Evolutionary conservation across 805 yeast genomes (phyloP).

Genomic region (Lipomyces orientalis): DNA sequence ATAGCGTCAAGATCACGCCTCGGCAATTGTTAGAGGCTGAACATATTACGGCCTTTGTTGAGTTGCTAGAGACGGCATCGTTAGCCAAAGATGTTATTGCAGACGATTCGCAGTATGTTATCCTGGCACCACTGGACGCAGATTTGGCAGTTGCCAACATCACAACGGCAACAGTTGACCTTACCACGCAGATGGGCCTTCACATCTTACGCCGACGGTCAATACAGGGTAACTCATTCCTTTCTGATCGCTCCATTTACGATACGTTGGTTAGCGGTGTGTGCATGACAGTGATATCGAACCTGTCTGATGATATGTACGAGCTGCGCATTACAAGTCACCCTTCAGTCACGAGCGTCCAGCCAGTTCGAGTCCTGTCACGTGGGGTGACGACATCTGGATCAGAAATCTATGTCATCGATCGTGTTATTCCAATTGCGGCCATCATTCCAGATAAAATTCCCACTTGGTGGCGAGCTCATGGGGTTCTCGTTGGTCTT

Average conservation of each 20-base stretch:
- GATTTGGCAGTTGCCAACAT: constrained; percentile 17
- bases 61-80: constrained; percentile 22
- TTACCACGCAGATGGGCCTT: constrained; percentile 25
- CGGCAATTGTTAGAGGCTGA: constrained; percentile 27
- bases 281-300: background rate
- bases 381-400: constrained; percentile 29
- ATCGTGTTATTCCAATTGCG: constrained; percentile 24
- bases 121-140: constrained; percentile 29
- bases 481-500: constrained; percentile 26
- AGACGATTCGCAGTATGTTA: constrained; percentile 22
- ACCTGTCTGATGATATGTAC: constrained; percentile 7
- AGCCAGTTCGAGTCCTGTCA: constrained; percentile 24
- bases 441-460: background rate
- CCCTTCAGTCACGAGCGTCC: background rate
- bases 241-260: constrained; percentile 14
- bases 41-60: constrained; percentile 19
- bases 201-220: constrained; percentile 27
- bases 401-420: constrained; percentile 31
- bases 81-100: constrained; percentile 15
- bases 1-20: constrained; percentile 27
- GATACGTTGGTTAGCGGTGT: constrained; percentile 28
- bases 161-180: constrained; percentile 18
- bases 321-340: constrained; percentile 1
- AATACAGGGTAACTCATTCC: constrained; percentile 14
- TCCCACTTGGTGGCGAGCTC: constrained; percentile 27